Conservation (phyloP, 2,329 filamentous ascomycete genomes). For the Ceratocystis alfenasii region DNA sequence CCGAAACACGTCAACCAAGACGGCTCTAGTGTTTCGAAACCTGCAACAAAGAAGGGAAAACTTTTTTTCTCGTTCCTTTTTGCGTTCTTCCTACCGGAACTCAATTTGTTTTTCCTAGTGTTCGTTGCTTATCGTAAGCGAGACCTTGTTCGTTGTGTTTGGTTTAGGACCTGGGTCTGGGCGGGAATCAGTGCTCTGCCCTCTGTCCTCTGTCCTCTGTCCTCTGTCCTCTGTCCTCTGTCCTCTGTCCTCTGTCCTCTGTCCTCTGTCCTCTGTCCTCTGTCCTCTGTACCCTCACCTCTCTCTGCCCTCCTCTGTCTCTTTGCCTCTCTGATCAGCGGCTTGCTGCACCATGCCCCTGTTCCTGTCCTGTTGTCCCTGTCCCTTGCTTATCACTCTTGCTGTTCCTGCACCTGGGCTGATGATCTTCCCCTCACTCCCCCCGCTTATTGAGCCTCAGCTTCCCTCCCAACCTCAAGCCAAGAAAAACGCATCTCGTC, state of each 20-base stretch:
- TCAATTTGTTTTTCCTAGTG: not conserved
- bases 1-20: not conserved
- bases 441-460: not conserved
- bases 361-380: not conserved
- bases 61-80: not conserved
- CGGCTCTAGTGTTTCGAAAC: slow-evolving; percentile 11
- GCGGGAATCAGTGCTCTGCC: too few relatives aligned
- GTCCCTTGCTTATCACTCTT: too few relatives aligned
- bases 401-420: not conserved
- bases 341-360: not conserved
- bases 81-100: not conserved
- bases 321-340: too few relatives aligned
- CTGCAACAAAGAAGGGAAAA: not conserved
- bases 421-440: not conserved
- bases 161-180: too few relatives aligned
- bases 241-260: too few relatives aligned
- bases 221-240: too few relatives aligned
- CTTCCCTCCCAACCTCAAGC: not conserved
- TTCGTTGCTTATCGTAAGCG: too few relatives aligned
- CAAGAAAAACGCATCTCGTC: not conserved
- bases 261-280: too few relatives aligned
- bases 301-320: too few relatives aligned
- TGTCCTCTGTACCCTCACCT: too few relatives aligned
- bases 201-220: too few relatives aligned
- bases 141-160: too few relatives aligned